Conservation (phyloP, 2,329 filamentous ascomycete species). For the Fusarium aywerte region DNA sequence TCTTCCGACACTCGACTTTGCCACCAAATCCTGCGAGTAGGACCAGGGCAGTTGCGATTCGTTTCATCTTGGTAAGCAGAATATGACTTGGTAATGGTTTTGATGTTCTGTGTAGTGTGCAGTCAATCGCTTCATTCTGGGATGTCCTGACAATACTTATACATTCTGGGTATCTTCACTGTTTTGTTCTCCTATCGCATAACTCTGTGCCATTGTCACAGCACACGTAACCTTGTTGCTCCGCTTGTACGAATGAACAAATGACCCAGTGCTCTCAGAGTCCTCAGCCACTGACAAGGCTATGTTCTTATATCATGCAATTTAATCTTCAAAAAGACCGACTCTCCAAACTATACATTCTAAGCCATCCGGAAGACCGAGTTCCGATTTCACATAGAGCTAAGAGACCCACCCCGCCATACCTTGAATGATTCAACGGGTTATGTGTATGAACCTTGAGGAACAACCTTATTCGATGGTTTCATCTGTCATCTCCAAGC, state of each 20-base stretch:
- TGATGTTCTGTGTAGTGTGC: neutral
- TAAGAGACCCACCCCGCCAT: no score
- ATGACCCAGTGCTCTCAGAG: neutral
- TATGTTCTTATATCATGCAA: no score
- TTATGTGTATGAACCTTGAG: no score
- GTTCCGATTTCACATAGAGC: no score
- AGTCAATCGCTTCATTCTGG: accelerated
- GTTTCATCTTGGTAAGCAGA: neutral
- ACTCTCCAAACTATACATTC: no score
- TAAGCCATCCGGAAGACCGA: neutral
- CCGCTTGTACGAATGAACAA: neutral
- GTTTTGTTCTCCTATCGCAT: neutral
- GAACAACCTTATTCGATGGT: no score
- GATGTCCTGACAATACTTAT: neutral
- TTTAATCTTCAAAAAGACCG: no score
- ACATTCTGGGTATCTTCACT: neutral
- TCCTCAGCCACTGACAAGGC: neutral
- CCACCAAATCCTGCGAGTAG: neutral
- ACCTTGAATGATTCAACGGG: no score
- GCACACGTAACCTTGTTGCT: neutral
- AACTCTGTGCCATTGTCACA: neutral
- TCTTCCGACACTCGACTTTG: neutral
- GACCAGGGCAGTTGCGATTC: neutral
- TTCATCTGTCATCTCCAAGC: no score
- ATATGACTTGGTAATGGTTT: neutral